Evolutionary conservation across 2,329 filamentous ascomycete species (phyloP).

Genomic region (Claviceps spartinae): DNA sequence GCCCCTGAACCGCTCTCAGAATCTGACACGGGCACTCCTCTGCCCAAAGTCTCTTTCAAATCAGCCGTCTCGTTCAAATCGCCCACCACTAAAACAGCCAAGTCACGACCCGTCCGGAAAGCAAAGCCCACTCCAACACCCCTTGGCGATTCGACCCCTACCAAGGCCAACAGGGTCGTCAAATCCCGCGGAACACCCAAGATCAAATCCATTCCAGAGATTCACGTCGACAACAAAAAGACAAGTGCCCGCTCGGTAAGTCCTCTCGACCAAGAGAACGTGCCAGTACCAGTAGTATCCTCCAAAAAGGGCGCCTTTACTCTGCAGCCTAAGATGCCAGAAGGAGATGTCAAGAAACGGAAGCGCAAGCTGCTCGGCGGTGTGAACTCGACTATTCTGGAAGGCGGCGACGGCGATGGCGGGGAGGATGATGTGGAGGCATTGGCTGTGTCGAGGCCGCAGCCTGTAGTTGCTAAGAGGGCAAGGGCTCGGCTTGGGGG

Average conservation of each 20-base stretch:
- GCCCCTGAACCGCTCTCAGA: conserved; percentile 6
- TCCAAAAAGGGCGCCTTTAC: conserved; percentile 7
- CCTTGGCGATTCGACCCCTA: conserved; percentile 30
- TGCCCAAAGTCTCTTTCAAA: conserved; percentile 7
- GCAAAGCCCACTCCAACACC: conserved; percentile 26
- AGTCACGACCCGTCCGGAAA: conserved; percentile 29
- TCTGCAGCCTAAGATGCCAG: conserved; percentile 9
- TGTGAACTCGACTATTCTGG: conserved; percentile 54
- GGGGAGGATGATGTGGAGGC: conserved; percentile 44
- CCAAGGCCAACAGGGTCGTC: conserved; percentile 28
- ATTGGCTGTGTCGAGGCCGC: conserved; percentile 2
- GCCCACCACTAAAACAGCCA: conserved; percentile 12
- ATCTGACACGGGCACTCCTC: conserved; percentile 13
- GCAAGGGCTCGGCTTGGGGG: conserved; percentile 10
- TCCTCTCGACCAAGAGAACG: conserved; percentile 19
- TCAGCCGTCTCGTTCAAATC: conserved; percentile 3
- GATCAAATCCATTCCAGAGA: conserved; percentile 1
- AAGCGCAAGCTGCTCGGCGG: conserved; percentile 58
- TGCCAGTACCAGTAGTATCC: neutral
- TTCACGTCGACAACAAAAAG: conserved; percentile 19
- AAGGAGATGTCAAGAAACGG: conserved; percentile 43
- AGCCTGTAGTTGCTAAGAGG: conserved; percentile 3
- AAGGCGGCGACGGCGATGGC: conserved; percentile 55
- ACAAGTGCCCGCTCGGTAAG: conserved; percentile 23
- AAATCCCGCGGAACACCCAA: conserved; percentile 4